Evolutionary conservation across 495 filamentous ascomycete genomes (phyloP), one percentile per base, ranked within the genome.

Genomic region (Amorphotheca resinae): DNA sequence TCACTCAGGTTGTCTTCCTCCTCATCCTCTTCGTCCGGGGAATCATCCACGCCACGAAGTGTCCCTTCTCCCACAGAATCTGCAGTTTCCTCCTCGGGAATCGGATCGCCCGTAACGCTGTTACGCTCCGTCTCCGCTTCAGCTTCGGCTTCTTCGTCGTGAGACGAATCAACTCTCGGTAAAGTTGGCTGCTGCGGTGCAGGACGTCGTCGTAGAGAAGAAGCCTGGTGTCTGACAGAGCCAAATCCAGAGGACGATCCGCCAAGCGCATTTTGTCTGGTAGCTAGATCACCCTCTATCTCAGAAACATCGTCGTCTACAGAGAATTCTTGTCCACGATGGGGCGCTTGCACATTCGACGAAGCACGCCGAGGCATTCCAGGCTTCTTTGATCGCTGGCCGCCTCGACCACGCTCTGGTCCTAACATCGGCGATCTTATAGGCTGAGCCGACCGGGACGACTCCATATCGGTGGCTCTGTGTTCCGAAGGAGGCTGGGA

Each of bases 231-330:
- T 45, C 61, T 64, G 23, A 64, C 41, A 38, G 41, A 22, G 35
- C 57, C 42, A 57, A 58, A 51, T 4, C 54, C 54, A 26, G 53
- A 56, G 1, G 48, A 34, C 34, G 49, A 49, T 22, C 66, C 59
- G 5, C 12, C 11, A 4, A 33, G 11, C 1, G 38, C n/a, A 40
- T 4, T 14, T 9, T 44, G 44, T n/a, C 46, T 42, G 14, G 22
- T 33, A 16, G 48, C 44, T 31, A 64, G 31, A 47, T 77, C 78
- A 22, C 61, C 67, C 55, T 91, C 83, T 20, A 95, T 77, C 60
- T 99, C 91, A 35, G 74, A 69, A 17, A 80, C 71, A 58, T 84
- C 87, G 60, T 99, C 91, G 53, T 99, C 91, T 16, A 85, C 87
- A 7, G 88, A 95, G 60, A 95, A 99, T 48, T 85, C 76, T 57